Conservation (phyloP, 2,329 filamentous ascomycete genomes). For the Coleophoma crateriformis region DNA sequence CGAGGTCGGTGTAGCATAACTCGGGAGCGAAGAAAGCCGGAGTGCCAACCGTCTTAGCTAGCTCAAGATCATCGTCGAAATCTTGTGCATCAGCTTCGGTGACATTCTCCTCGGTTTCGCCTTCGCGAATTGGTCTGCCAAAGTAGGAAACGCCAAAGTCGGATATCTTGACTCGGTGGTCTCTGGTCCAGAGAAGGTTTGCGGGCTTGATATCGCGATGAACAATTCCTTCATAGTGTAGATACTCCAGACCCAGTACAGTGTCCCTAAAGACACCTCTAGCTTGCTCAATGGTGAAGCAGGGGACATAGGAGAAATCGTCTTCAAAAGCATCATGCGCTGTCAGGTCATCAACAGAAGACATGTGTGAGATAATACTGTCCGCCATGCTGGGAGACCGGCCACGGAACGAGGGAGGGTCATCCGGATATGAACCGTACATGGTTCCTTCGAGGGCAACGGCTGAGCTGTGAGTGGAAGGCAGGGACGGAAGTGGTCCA, state of each 20-base stretch:
- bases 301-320: constrained; percentile 88
- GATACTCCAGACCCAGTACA: constrained; percentile 85
- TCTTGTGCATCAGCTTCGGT: constrained; percentile 81
- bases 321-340: constrained; percentile 69
- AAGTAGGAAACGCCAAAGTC: constrained; percentile 99
- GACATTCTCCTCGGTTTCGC: constrained; percentile 67
- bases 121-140: constrained; percentile 78
- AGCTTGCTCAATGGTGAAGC: constrained; percentile 80
- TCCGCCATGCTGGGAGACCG: constrained; percentile 78
- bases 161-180: constrained; percentile 91
- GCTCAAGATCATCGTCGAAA: constrained; percentile 86
- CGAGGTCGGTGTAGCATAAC: constrained; percentile 81
- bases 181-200: constrained; percentile 81
- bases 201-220: constrained; percentile 85
- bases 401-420: constrained; percentile 47
- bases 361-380: constrained; percentile 68
- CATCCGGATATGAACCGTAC: constrained; percentile 64
- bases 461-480: constrained; percentile 35
- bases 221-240: constrained; percentile 82
- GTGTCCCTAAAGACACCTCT: constrained; percentile 87
- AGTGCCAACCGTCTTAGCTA: constrained; percentile 97
- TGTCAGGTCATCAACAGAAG: constrained; percentile 53
- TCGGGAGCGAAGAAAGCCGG: constrained; percentile 97
- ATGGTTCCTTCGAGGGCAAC: constrained; percentile 70
- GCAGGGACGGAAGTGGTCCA: constrained; percentile 45